Evolutionary conservation across 2,329 filamentous ascomycete species (phyloP).

Genomic region (Ophiostoma montium): DNA sequence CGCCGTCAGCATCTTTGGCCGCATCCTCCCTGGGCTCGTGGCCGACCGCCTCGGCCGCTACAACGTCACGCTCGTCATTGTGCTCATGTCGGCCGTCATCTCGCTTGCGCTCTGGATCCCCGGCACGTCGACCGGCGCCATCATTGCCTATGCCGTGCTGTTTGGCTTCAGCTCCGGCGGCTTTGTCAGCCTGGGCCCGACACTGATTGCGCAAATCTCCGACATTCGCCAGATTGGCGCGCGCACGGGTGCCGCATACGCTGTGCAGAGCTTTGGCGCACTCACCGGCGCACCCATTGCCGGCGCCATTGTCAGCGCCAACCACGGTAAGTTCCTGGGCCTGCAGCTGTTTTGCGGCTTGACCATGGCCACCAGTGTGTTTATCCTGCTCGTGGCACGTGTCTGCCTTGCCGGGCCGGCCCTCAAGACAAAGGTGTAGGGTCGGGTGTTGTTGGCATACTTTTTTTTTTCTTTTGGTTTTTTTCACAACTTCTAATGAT

Average conservation of each 20-base stretch:
- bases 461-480: not conserved
- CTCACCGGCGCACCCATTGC: conserved; percentile 45
- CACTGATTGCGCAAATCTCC: conserved; percentile 45
- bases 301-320: conserved; percentile 30
- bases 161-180: conserved; percentile 54
- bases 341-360: conserved; percentile 44
- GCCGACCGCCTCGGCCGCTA: conserved; percentile 27
- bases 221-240: conserved; percentile 44
- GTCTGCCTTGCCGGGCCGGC: conserved; percentile 17
- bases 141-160: conserved; percentile 44
- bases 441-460: too few species aligned
- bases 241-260: conserved; percentile 42
- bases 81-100: conserved; percentile 25
- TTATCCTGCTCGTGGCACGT: conserved; percentile 16
- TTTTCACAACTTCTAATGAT: too few species aligned
- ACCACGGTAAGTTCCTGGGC: conserved; percentile 32
- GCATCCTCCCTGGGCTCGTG: conserved; percentile 34
- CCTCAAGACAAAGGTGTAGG: conserved; percentile 7
- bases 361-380: conserved; percentile 20
- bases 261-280: conserved; percentile 40
- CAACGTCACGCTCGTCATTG: conserved; percentile 32
- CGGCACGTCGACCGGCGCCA: conserved; percentile 32
- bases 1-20: conserved; percentile 34
- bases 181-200: conserved; percentile 43
- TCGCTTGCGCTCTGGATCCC: conserved; percentile 29